phyloP scores from a whole-genome alignment of 1,284 basidiomycete genomes.

The Blastosporella zonata region DNA sequence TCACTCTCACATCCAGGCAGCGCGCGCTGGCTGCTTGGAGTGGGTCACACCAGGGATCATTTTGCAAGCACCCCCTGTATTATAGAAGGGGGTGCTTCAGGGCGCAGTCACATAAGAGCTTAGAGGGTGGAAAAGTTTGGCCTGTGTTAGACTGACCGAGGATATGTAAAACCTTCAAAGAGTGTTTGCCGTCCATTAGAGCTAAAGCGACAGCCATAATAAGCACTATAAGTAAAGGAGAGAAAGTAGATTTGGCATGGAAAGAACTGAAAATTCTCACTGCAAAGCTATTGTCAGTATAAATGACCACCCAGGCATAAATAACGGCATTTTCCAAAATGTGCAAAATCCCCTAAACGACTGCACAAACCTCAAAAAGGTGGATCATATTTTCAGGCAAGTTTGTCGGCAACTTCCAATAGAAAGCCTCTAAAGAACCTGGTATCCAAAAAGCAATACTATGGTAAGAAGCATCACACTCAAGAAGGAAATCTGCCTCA shows the following conservation, averaged over 20 bases:
- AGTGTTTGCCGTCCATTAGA: not conserved
- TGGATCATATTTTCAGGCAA: not conserved
- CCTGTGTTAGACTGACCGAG: too few species aligned
- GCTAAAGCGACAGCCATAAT: too few species aligned
- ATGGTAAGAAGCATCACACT: too few species aligned
- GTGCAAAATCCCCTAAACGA: not conserved
- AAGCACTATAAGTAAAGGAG: not conserved
- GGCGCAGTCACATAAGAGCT: not conserved
- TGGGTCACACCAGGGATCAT: not conserved
- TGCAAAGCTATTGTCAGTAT: not conserved
- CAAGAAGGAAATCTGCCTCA: too few species aligned
- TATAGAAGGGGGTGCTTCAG: not conserved
- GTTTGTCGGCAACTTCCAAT: not conserved
- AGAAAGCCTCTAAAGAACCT: too few species aligned
- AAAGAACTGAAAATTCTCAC: not conserved
- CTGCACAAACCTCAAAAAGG: not conserved
- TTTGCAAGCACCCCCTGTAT: too few species aligned
- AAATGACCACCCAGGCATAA: not conserved
- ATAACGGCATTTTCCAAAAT: not conserved
- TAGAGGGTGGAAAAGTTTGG: too few species aligned
- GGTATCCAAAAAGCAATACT: not conserved
- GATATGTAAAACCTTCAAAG: not conserved
- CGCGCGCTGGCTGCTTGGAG: too few species aligned
- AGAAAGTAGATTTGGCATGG: not conserved
- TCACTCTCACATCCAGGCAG: slow-evolving; percentile 18